Evolutionary conservation across 352 stramenopile genomes (phyloP).

Genomic region (Thalassiosira sp.): DNA sequence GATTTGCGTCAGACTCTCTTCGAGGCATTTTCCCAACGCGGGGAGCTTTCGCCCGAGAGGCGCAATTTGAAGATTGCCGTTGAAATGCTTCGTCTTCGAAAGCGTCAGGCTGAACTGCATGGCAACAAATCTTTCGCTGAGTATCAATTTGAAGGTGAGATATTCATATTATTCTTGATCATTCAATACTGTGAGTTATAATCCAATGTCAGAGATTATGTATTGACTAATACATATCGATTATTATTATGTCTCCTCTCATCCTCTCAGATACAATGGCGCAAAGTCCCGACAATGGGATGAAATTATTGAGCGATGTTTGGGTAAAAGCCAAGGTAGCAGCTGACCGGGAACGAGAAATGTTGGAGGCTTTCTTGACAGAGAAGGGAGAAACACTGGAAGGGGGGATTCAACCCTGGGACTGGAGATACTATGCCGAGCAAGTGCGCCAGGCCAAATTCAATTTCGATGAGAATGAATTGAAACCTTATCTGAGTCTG

Average conservation of each 20-base stretch:
- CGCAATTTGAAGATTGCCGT: constrained; percentile 72
- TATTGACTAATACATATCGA: too few relatives aligned
- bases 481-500: constrained; percentile 83
- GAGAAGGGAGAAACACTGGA: constrained; percentile 49
- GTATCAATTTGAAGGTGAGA: constrained; percentile 69
- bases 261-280: constrained; percentile 57
- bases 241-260: neutral
- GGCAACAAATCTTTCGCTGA: constrained; percentile 72
- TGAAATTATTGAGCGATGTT: constrained; percentile 71
- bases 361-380: constrained; percentile 63
- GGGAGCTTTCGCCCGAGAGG: constrained; percentile 56
- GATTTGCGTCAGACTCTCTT: constrained; percentile 65
- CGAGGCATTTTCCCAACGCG: constrained; percentile 62
- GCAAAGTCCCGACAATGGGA: constrained; percentile 75
- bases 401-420: constrained; percentile 66
- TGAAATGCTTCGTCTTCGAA: constrained; percentile 71
- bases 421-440: constrained; percentile 80
- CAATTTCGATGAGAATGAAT: constrained; percentile 76
- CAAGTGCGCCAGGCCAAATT: constrained; percentile 74
- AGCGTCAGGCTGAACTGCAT: constrained; percentile 64
- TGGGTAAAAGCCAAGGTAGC: constrained; percentile 67
- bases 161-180: too few relatives aligned
- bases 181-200: constrained; percentile 32
- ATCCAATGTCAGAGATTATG: too few relatives aligned
- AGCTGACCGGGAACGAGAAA: constrained; percentile 64